Evolutionary conservation across 106 monocot genomes (phyloP), one percentile per base, ranked within the genome.

Genomic region (Phalaenopsis aphrodite): DNA sequence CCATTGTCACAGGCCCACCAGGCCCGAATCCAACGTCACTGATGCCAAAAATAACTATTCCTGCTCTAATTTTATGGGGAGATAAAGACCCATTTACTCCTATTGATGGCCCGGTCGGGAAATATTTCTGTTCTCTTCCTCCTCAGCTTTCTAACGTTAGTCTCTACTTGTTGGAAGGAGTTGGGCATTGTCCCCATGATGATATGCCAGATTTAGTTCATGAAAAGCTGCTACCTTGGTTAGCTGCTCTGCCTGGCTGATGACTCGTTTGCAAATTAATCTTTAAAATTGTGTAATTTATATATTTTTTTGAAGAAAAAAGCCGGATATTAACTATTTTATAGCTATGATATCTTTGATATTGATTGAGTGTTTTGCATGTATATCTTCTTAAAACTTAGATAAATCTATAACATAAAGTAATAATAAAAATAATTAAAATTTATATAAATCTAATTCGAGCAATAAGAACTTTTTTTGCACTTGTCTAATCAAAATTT

Each of bases 151-250:
- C 94, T 55, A 98, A 98, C 81, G 84, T 98, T 17, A 79, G 64
- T 24, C 86, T 98, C 38, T 23, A 87, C 81, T 80, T 92, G 18
- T 85, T 98, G 15, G 84, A 88, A 69, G 92, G 94, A 56, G 94
- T 94, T 39, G 98, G 98, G 14, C 98, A 98, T 56, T 98, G 98
- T 69, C 98, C 94, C 16, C 98, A 98, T 83, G 98, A 98, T 80
- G 94, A 98, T 66, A 90, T 86, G 75, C 93, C 96, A 41, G 93
- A 91, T 3, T 78, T 91, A 73, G 96, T 96, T 58, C 93, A 93
- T 85, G 90, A 87, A 58, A 93, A 88, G 82, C 80, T 96, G 38
- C 87, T 96, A 16, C 93, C 96, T 41, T 96, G 96, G 96, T 80
- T 96, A 55, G 83, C 83, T 77, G 38, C 72, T 80, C 88, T 96